Percentiles rank a stretch among this genome's conserved stretches.
Evolutionary conservation across 192 early-diverging fungal species (phyloP).

Genomic region (Linnemannia schmuckeri): DNA sequence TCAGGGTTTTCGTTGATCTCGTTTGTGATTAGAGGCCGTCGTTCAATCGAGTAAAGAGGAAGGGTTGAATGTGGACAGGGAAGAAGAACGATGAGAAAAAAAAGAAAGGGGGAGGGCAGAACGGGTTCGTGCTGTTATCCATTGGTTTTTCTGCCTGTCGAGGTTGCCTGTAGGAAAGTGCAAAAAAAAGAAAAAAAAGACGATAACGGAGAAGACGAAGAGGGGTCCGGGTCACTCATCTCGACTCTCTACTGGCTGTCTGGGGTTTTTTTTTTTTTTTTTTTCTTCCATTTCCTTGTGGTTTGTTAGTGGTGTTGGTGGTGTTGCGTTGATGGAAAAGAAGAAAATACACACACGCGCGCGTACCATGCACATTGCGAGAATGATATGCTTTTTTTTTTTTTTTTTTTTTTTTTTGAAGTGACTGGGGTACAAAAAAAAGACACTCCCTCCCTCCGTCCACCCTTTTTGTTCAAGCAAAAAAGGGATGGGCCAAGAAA

Average conservation of each 20-base stretch:
- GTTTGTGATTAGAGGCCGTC: background rate
- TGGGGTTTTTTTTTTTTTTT: no score
- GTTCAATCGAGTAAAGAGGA: background rate
- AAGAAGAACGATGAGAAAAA: background rate
- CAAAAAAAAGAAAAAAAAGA: background rate
- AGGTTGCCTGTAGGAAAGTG: background rate
- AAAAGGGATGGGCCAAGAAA: background rate
- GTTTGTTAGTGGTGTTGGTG: background rate
- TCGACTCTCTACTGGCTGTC: slow-evolving; percentile 1
- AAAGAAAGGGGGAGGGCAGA: background rate
- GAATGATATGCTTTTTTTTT: background rate
- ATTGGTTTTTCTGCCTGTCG: background rate
- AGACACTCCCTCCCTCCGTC: background rate
- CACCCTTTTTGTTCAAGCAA: background rate
- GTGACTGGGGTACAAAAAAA: background rate
- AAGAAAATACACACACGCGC: background rate
- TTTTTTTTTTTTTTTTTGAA: background rate
- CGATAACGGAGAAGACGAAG: background rate
- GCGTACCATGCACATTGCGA: background rate
- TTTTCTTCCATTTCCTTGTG: background rate
- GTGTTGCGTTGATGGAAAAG: background rate
- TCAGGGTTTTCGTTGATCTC: background rate
- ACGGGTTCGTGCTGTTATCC: background rate
- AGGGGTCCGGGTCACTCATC: slow-evolving; percentile 6
- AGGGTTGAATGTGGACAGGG: background rate